Evolutionary conservation across 345 rosid species (phyloP).

Genomic region (Physaria fendleri): DNA sequence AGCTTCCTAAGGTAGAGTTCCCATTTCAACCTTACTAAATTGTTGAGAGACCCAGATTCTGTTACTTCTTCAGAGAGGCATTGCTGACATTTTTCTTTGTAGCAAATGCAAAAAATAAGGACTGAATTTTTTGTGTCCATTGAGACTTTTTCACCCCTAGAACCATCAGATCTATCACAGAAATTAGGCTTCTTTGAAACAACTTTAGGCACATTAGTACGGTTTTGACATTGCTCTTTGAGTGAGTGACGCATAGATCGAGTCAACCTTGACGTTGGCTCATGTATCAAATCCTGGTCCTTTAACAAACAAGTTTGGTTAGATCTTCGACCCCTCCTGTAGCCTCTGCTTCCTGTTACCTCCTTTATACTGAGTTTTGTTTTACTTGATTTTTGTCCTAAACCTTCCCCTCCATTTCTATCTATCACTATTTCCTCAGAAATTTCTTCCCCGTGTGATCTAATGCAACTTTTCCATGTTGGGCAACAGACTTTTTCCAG

Average conservation of each 20-base stretch:
- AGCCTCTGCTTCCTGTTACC: slow-evolving; percentile 31
- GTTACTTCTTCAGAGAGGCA: slow-evolving; percentile 43
- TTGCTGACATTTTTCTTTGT: slow-evolving; percentile 48
- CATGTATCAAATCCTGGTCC: slow-evolving; percentile 38
- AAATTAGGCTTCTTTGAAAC: slow-evolving; percentile 23
- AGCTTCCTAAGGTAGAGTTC: slow-evolving; percentile 61
- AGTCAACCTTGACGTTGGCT: slow-evolving; percentile 50
- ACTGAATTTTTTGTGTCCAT: slow-evolving; percentile 27
- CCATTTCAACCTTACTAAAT: slow-evolving; percentile 49
- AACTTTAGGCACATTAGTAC: slow-evolving; percentile 29
- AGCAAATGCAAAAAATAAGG: slow-evolving; percentile 48
- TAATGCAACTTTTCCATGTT: slow-evolving; percentile 50
- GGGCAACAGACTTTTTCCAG: slow-evolving; percentile 50
- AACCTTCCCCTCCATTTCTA: slow-evolving; percentile 2
- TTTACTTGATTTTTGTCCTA: slow-evolving; percentile 15
- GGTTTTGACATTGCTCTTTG: slow-evolving; percentile 36
- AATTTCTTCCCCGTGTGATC: slow-evolving; percentile 35
- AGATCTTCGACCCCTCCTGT: slow-evolving; percentile 40
- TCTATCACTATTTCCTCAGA: slow-evolving; percentile 9
- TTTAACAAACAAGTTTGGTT: slow-evolving; percentile 33
- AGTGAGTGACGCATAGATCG: slow-evolving; percentile 63
- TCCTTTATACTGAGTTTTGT: slow-evolving; percentile 21
- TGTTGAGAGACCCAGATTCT: slow-evolving; percentile 44
- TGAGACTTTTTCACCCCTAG: slow-evolving; percentile 19
- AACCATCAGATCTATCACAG: slow-evolving; percentile 19